phyloP scores from a whole-genome alignment of 352 stramenopile species.

The Phytophthora pluvialis region DNA sequence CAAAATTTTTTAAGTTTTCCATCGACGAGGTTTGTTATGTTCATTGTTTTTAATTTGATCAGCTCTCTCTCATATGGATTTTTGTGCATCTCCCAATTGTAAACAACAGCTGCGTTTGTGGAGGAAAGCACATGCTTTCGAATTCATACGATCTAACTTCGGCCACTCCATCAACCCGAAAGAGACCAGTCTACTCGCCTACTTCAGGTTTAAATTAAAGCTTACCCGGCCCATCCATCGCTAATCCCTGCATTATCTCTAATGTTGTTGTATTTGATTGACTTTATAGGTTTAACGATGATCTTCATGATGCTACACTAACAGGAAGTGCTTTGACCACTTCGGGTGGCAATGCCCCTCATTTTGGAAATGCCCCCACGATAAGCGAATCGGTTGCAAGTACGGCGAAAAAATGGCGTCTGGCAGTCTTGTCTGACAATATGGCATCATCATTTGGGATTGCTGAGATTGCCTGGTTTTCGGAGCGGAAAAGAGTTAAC shows the following conservation, averaged over 20 bases:
- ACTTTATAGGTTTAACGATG: slow-evolving; percentile 23
- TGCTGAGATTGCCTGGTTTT: slow-evolving; percentile 42
- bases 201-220: slow-evolving; percentile 29
- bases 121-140: slow-evolving; percentile 1
- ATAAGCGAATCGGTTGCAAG: slow-evolving; percentile 22
- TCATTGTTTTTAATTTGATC: not conserved
- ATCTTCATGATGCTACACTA: slow-evolving; percentile 18
- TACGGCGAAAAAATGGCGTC: slow-evolving; percentile 23
- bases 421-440: slow-evolving; percentile 29
- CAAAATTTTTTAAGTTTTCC: slow-evolving; percentile 47
- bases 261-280: not conserved
- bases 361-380: slow-evolving; percentile 8
- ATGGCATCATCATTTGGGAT: slow-evolving; percentile 29
- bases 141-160: slow-evolving; percentile 19
- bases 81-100: not conserved
- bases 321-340: not conserved
- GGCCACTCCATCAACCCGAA: slow-evolving; percentile 12
- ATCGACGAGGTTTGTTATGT: slow-evolving; percentile 53
- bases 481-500: slow-evolving; percentile 23
- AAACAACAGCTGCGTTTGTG: slow-evolving; percentile 28
- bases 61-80: not conserved
- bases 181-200: slow-evolving; percentile 11
- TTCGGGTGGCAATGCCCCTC: not conserved
- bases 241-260: not conserved
- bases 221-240: not conserved